Evolutionary conservation across 805 yeast species (phyloP).

Genomic region (Hagleromyces aurorensis): DNA sequence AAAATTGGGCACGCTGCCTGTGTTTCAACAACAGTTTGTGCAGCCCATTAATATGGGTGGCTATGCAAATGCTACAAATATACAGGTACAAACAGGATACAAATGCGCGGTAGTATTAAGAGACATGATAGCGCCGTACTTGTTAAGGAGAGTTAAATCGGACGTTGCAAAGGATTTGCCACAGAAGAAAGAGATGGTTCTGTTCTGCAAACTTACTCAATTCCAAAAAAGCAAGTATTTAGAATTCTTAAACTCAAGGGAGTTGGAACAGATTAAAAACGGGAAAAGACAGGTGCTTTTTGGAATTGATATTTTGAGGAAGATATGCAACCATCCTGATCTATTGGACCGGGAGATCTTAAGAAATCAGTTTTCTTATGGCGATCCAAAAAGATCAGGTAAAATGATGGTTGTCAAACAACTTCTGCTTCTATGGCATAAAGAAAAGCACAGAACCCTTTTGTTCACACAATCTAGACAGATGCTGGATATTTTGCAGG

Average conservation of each 20-base stretch:
- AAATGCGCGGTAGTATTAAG: slow-evolving; percentile 89
- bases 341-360: slow-evolving; percentile 43
- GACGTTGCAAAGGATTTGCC: slow-evolving; percentile 96
- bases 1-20: slow-evolving; percentile 86
- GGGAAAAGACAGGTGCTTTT: slow-evolving; percentile 76
- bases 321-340: slow-evolving; percentile 96
- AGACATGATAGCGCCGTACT: slow-evolving; percentile 83
- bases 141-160: slow-evolving; percentile 76
- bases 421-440: slow-evolving; percentile 65
- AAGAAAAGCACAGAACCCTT: slow-evolving; percentile 68
- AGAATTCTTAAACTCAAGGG: slow-evolving; percentile 68
- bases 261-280: slow-evolving; percentile 56
- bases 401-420: slow-evolving; percentile 85
- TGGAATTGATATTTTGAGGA: slow-evolving; percentile 86
- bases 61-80: slow-evolving; percentile 91
- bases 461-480: slow-evolving; percentile 91
- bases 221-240: slow-evolving; percentile 68
- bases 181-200: slow-evolving; percentile 85
- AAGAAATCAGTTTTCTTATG: slow-evolving; percentile 34
- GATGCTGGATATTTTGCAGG: slow-evolving; percentile 83
- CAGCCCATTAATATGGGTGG: slow-evolving; percentile 96
- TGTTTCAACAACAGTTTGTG: slow-evolving; percentile 87
- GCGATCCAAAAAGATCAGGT: slow-evolving; percentile 63
- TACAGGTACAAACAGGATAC: slow-evolving; percentile 93
- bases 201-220: slow-evolving; percentile 79